A percentile compares a stretch with the other conserved stretches of the same genome.
Evolutionary conservation across 345 rosid genomes (phyloP).

Genomic region (Gossypium australe): DNA sequence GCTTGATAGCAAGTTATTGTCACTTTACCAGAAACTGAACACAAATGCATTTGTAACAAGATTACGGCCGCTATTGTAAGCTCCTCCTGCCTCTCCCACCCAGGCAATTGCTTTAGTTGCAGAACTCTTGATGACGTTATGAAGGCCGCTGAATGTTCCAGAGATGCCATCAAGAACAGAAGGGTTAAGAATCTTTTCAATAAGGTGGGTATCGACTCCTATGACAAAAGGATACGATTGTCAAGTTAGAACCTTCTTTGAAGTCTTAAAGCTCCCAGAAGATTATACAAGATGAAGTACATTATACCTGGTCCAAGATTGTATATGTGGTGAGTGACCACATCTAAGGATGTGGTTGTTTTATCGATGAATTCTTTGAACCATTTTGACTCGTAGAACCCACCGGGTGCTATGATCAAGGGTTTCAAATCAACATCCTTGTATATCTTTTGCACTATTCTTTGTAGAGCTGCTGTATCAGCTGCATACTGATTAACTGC

Average conservation of each 20-base stretch:
- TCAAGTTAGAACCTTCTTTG: slow-evolving; percentile 16
- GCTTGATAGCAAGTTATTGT: background rate
- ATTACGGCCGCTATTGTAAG: slow-evolving; percentile 82
- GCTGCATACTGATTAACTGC: slow-evolving; percentile 66
- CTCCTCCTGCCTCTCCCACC: slow-evolving; percentile 98
- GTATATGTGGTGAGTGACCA: slow-evolving; percentile 80
- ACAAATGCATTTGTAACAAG: slow-evolving; percentile 82
- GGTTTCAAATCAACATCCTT: slow-evolving; percentile 45
- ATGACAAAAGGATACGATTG: background rate
- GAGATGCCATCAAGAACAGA: slow-evolving; percentile 54
- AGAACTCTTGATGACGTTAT: slow-evolving; percentile 44
- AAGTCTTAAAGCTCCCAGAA: background rate
- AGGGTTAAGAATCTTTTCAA: slow-evolving; percentile 78
- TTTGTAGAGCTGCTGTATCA: slow-evolving; percentile 52
- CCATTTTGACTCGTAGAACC: slow-evolving; percentile 74
- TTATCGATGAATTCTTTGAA: slow-evolving; percentile 54
- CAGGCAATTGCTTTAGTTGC: slow-evolving; percentile 57
- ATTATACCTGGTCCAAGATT: slow-evolving; percentile 87
- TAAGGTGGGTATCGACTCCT: slow-evolving; percentile 63
- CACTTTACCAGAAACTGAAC: slow-evolving; percentile 78
- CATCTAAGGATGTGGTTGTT: slow-evolving; percentile 46
- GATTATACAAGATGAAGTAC: slow-evolving; percentile 3
- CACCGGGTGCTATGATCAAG: slow-evolving; percentile 78
- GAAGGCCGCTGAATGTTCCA: slow-evolving; percentile 44
- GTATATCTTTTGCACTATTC: slow-evolving; percentile 48